Conservation (phyloP, 305 asterid species). For the Nicotiana rustica region DNA sequence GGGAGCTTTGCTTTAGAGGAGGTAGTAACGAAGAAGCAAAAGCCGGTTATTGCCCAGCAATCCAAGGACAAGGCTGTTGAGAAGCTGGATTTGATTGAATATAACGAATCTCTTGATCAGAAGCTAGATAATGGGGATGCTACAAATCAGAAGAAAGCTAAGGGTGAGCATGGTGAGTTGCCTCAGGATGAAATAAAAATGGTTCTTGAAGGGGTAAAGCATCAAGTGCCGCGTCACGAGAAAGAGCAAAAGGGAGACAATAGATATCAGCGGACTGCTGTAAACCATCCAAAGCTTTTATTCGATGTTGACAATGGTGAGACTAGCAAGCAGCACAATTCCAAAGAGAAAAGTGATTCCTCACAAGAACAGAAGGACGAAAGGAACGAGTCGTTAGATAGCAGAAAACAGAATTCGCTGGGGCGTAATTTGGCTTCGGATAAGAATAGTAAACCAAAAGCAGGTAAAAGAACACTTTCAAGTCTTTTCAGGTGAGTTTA, state of each 20-base stretch:
- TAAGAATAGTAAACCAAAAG: constrained; percentile 37
- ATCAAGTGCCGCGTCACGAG: not conserved
- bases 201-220: constrained; percentile 31
- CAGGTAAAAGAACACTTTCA: constrained; percentile 43
- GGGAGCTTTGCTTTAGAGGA: not conserved
- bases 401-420: not conserved
- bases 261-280: constrained; percentile 4
- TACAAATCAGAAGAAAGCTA: constrained; percentile 24
- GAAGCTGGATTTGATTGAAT: constrained; percentile 29
- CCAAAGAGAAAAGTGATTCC: constrained; percentile 19
- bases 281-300: constrained; percentile 32
- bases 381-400: constrained; percentile 2
- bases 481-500: constrained; percentile 46
- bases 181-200: constrained; percentile 16
- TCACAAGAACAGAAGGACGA: not conserved
- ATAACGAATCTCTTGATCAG: not conserved
- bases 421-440: not conserved
- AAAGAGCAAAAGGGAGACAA: not conserved
- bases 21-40: constrained; percentile 39
- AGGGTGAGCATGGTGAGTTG: not conserved
- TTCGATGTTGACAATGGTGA: constrained; percentile 15
- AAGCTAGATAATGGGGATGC: not conserved
- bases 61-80: constrained; percentile 1
- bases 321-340: constrained; percentile 29
- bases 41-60: constrained; percentile 19